Conservation (phyloP, 1,284 basidiomycete genomes). For the Porogramme epimiltina region DNA sequence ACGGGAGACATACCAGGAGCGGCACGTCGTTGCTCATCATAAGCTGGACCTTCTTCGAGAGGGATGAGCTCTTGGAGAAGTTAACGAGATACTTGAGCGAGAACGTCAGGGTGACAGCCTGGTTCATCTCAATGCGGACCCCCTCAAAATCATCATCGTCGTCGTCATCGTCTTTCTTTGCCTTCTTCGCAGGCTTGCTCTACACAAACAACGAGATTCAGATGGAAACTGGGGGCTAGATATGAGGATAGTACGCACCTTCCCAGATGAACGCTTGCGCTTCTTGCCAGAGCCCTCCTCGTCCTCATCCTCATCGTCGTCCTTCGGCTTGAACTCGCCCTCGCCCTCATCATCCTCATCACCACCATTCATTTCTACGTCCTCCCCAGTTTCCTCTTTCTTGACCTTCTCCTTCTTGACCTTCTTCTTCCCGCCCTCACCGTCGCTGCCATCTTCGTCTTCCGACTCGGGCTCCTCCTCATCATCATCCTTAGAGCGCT, state of each 20-base stretch:
- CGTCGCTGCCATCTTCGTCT: conserved; percentile 42
- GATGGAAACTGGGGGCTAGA: not conserved
- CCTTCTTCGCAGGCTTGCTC: conserved; percentile 52
- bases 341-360: conserved; percentile 46
- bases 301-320: conserved; percentile 45
- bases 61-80: conserved; percentile 89
- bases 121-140: conserved; percentile 86
- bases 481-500: conserved; percentile 37
- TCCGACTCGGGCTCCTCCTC: conserved; percentile 39
- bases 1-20: conserved; percentile 63
- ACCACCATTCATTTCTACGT: conserved; percentile 36
- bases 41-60: conserved; percentile 76
- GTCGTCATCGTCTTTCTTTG: conserved; percentile 49
- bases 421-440: conserved; percentile 42
- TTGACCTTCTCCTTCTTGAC: conserved; percentile 42
- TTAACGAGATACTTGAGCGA: conserved; percentile 97
- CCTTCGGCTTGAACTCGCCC: conserved; percentile 43
- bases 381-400: conserved; percentile 44
- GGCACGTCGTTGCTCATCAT: conserved; percentile 94
- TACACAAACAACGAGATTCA: no score
- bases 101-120: conserved; percentile 93
- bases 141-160: conserved; percentile 48
- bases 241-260: conserved; percentile 47
- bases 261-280: conserved; percentile 64
- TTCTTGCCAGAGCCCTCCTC: conserved; percentile 49